phyloP scores from a whole-genome alignment of 2,329 filamentous ascomycete species.

The Aureobasidium uvarum region DNA sequence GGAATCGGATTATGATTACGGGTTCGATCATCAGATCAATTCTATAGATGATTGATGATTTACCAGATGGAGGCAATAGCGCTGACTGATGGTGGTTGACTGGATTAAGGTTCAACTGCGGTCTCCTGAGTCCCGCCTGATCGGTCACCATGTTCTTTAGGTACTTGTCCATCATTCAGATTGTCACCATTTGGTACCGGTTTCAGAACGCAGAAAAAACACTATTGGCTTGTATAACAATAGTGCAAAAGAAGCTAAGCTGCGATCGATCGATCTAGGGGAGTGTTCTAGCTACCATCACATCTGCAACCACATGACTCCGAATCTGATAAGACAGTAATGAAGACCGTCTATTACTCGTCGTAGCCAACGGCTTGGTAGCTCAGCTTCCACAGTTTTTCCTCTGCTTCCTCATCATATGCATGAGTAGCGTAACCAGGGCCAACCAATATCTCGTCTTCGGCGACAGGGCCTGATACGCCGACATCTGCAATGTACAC shows the following conservation, averaged over 20 bases:
- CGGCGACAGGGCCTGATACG: conserved; percentile 36
- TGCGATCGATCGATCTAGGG: no score
- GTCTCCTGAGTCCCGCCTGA: neutral
- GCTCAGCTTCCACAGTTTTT: conserved; percentile 33
- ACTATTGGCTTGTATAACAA: no score
- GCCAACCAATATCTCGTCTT: conserved; percentile 28
- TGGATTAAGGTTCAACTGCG: conserved; percentile 13
- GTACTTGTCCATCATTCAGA: neutral
- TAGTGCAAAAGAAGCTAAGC: no score
- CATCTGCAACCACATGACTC: no score
- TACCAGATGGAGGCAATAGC: neutral
- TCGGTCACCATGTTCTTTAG: neutral
- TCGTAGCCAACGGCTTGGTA: conserved; percentile 34
- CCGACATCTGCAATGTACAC: conserved; percentile 49
- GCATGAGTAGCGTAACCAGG: conserved; percentile 1
- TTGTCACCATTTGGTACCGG: no score
- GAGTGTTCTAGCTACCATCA: no score
- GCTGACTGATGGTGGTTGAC: neutral
- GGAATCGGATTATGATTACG: neutral
- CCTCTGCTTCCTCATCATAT: neutral
- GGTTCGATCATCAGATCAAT: neutral
- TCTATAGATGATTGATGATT: neutral
- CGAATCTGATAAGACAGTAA: no score
- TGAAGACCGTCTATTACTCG: neutral
- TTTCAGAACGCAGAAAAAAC: no score